A percentile compares a stretch with the other conserved stretches of the same genome.
These are phyloP conservation scores for Aspergillus sclerotialis DNA, from an alignment of 2,329 filamentous ascomycete species.

Conservation along the genomic window DNA sequence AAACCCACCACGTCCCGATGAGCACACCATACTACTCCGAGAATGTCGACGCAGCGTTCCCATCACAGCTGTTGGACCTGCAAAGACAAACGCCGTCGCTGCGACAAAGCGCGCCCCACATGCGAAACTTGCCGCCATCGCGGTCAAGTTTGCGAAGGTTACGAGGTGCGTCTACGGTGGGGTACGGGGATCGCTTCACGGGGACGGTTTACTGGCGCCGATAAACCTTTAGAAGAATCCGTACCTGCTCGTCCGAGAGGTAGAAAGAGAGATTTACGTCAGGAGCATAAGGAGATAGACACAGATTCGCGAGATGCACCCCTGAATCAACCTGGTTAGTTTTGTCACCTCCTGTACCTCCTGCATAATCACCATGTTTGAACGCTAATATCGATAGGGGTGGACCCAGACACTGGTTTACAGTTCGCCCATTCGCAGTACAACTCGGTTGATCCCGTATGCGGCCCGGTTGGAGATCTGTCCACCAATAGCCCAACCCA, in stretches of 20 bases:
- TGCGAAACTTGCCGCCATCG: conserved; percentile 18
- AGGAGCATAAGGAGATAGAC: background rate
- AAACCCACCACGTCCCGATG: too few relatives aligned
- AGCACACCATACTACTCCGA: conserved; percentile 6
- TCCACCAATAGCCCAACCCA: too few relatives aligned
- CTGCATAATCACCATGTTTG: too few relatives aligned
- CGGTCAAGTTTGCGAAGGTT: conserved; percentile 21
- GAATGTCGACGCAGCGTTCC: conserved; percentile 24
- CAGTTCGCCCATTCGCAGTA: too few relatives aligned
- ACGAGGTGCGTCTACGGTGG: conserved; percentile 24
- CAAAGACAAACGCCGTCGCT: conserved; percentile 21
- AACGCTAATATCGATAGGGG: too few relatives aligned
- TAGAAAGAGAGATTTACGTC: conserved; percentile 16
- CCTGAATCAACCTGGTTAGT: background rate
- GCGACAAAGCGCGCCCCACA: conserved; percentile 18
- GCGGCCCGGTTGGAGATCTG: too few relatives aligned
- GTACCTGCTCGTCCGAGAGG: conserved; percentile 18
- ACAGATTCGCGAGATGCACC: background rate
- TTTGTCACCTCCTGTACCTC: too few relatives aligned
- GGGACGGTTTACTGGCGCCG: conserved; percentile 22
- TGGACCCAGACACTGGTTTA: too few relatives aligned
- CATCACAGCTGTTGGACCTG: conserved; percentile 25
- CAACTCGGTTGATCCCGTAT: too few relatives aligned
- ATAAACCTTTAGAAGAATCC: conserved; percentile 17
- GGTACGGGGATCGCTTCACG: conserved; percentile 25